Percentiles rank a stretch among this genome's conserved stretches.
phyloP scores from a whole-genome alignment of 768 basidiomycete genomes.

The Suillus ampliporus region DNA sequence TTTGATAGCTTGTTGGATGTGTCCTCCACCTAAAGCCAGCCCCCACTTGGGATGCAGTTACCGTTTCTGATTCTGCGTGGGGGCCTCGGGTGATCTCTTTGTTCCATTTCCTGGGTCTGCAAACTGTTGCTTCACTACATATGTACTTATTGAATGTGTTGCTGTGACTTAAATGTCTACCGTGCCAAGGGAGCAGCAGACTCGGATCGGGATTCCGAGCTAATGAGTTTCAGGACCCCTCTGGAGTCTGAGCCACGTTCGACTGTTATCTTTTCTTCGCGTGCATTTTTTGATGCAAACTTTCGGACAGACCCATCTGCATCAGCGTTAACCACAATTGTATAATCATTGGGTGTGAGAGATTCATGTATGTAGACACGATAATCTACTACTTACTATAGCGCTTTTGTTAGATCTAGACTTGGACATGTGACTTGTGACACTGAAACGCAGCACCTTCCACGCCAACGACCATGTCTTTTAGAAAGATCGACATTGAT shows the following conservation, averaged over 20 bases:
- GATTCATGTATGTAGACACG: too few relatives aligned
- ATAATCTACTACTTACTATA: too few relatives aligned
- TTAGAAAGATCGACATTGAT: slow-evolving; percentile 95
- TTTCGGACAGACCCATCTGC: not conserved
- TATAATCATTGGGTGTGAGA: not conserved
- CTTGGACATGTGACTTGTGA: not conserved
- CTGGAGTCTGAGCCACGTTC: not conserved
- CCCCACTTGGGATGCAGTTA: not conserved
- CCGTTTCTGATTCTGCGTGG: not conserved
- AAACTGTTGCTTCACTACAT: not conserved
- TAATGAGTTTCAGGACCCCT: not conserved
- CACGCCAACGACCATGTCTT: slow-evolving; percentile 49
- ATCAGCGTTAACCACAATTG: not conserved
- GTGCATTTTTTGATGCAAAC: not conserved
- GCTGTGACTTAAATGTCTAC: not conserved
- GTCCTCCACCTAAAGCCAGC: slow-evolving; percentile 16
- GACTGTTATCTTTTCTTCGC: not conserved
- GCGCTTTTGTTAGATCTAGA: too few relatives aligned
- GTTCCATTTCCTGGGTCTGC: not conserved
- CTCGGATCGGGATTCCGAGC: not conserved
- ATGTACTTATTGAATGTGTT: not conserved
- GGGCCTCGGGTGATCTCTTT: not conserved
- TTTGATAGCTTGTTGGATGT: slow-evolving; percentile 69
- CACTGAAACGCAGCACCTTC: not conserved
- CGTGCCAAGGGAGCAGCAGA: not conserved